Evolutionary conservation across 2,329 filamentous ascomycete genomes (phyloP).

Genomic region (Epichloe sp.): DNA sequence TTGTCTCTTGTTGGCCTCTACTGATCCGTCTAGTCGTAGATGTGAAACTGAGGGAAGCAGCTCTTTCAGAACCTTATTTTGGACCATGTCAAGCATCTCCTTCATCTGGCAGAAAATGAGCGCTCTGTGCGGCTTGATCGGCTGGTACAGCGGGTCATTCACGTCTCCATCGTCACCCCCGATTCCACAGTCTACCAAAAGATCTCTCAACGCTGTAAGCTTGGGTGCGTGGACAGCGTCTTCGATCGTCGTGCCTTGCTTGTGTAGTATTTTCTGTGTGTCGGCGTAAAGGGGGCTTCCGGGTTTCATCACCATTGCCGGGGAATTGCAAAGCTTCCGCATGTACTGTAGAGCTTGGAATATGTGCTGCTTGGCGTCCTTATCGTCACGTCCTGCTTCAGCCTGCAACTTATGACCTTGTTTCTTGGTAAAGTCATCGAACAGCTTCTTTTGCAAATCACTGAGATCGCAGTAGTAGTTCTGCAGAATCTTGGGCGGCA

Average conservation of each 20-base stretch:
- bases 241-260: constrained; percentile 68
- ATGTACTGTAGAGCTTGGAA: constrained; percentile 99
- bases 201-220: constrained; percentile 74
- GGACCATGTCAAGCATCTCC: constrained; percentile 99
- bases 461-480: constrained; percentile 99
- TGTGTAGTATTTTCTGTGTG: constrained; percentile 66
- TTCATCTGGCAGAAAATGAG: constrained; percentile 99
- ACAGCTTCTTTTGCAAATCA: constrained; percentile 85
- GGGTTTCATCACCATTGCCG: constrained; percentile 89
- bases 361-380: constrained; percentile 93
- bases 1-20: constrained; percentile 86
- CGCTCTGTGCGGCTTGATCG: constrained; percentile 90
- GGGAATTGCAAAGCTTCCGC: constrained; percentile 98
- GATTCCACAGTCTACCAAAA: constrained; percentile 97
- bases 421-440: constrained; percentile 91
- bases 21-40: constrained; percentile 82
- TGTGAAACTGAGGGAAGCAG: constrained; percentile 89
- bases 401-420: constrained; percentile 79
- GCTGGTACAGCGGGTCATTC: constrained; percentile 52
- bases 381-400: constrained; percentile 73
- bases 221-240: constrained; percentile 88
- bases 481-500: constrained; percentile 95
- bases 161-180: constrained; percentile 56
- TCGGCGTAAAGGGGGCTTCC: constrained; percentile 82
- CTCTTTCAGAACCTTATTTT: constrained; percentile 80